Conservation (phyloP, 2,329 filamentous ascomycete genomes). For the Pseudogymnoascus sp. region DNA sequence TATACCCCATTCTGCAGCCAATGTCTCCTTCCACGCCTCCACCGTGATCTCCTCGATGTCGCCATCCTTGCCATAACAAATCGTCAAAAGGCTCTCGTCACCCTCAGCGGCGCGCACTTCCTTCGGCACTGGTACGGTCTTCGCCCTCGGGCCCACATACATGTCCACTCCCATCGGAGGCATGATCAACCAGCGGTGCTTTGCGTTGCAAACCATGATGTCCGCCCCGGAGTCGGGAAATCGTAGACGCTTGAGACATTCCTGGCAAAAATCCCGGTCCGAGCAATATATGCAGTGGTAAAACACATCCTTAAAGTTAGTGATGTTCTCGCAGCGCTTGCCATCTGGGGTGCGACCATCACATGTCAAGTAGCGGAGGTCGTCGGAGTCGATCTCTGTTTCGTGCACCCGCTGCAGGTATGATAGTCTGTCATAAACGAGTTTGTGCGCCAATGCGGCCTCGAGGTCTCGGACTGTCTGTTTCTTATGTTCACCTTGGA, state of each 20-base stretch:
- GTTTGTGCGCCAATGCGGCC: not conserved
- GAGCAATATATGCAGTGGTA: not conserved
- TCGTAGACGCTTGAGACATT: not conserved
- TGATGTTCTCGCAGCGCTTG: not conserved
- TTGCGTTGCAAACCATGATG: not conserved
- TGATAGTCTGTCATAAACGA: not conserved
- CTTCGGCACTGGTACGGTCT: not conserved
- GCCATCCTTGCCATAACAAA: not conserved
- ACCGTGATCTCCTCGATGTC: not conserved
- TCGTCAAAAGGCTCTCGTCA: not conserved
- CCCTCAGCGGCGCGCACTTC: not conserved
- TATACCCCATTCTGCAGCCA: not conserved
- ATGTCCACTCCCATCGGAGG: not conserved
- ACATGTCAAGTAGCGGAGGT: not conserved
- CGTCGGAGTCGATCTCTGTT: not conserved
- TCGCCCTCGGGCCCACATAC: not conserved
- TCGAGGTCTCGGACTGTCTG: not conserved
- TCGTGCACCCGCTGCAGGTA: not conserved
- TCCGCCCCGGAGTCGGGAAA: not conserved
- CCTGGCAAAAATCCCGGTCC: not conserved
- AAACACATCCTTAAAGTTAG: not conserved
- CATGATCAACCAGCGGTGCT: not conserved
- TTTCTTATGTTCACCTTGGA: not conserved
- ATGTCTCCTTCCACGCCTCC: not conserved
- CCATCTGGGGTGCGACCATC: not conserved